A percentile compares a stretch with the other conserved stretches of the same genome.
Conservation (phyloP, 2,329 filamentous ascomycete genomes). For the Calonectria pauciramosa region DNA sequence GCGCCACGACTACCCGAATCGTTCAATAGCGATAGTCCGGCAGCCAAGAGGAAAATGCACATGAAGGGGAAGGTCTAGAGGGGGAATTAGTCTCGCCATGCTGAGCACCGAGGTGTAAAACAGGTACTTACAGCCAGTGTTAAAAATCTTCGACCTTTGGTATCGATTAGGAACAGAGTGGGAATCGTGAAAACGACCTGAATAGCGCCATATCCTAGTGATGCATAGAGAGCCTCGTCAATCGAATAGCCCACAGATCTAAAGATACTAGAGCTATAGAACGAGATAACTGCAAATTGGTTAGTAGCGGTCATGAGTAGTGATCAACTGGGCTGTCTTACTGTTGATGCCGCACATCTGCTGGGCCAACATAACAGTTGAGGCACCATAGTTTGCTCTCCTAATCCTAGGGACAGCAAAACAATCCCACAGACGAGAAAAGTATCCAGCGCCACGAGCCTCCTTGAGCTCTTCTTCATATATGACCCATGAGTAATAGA, state of each 20-base stretch:
- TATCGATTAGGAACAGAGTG: conserved; percentile 45
- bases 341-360: conserved; percentile 58
- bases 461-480: conserved; percentile 49
- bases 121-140: conserved; percentile 41
- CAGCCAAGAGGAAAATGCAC: conserved; percentile 50
- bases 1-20: conserved; percentile 36
- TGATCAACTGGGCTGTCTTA: neutral
- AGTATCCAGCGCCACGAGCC: conserved; percentile 47
- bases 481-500: conserved; percentile 63
- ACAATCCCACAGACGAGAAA: conserved; percentile 61
- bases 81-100: neutral
- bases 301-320: neutral
- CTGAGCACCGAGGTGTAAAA: no score
- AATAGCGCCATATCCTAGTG: conserved; percentile 49
- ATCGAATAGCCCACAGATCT: conserved; percentile 40
- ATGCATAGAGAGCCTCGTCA: conserved; percentile 48
- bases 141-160: conserved; percentile 41
- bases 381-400: conserved; percentile 80
- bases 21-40: conserved; percentile 48
- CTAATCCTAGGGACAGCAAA: conserved; percentile 78
- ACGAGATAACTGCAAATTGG: conserved; percentile 42
- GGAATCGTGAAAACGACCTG: conserved; percentile 50
- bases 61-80: conserved; percentile 52
- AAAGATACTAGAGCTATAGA: conserved; percentile 48
- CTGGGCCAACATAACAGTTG: conserved; percentile 83